These are phyloP conservation scores for Heliamphora ciliata DNA, from an alignment of 179 eudicot genomes.

Conservation along the genomic window DNA sequence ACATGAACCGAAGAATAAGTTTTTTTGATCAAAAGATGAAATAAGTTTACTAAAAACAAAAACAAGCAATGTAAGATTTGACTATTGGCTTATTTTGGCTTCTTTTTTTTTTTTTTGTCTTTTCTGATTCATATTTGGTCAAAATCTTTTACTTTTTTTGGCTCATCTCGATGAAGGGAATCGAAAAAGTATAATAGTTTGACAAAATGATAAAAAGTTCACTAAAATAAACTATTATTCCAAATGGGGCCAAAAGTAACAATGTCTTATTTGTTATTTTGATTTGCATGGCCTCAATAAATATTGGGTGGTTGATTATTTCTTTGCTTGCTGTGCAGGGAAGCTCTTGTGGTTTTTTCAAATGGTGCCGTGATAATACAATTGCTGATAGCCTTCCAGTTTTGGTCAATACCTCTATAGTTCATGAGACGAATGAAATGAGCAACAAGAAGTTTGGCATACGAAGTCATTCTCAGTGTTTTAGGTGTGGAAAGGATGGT, in stretches of 20 bases:
- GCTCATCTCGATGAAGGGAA: too few species aligned
- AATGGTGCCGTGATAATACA: constrained; percentile 29
- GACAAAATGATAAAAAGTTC: too few species aligned
- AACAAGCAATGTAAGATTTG: too few species aligned
- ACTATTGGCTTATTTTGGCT: too few species aligned
- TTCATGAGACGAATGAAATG: constrained; percentile 16
- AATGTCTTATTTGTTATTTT: neutral
- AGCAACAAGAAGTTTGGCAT: constrained; percentile 18
- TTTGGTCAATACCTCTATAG: constrained; percentile 7
- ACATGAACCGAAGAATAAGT: too few species aligned
- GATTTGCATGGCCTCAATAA: neutral
- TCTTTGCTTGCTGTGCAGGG: constrained; percentile 20
- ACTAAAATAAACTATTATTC: too few species aligned
- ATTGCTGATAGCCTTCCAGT: constrained; percentile 14
- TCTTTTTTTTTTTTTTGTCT: too few species aligned
- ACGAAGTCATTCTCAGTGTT: constrained; percentile 25
- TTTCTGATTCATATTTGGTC: too few species aligned
- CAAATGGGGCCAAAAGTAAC: neutral
- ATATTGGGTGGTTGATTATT: neutral
- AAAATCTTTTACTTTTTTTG: too few species aligned
- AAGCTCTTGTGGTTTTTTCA: constrained; percentile 24
- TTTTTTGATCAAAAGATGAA: too few species aligned
- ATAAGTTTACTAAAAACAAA: too few species aligned
- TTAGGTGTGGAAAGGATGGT: constrained; percentile 34
- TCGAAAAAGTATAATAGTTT: too few species aligned